Base-by-base conservation (phyloP, 2,329 filamentous ascomycete species). In the Calycina herbarum region DNA sequence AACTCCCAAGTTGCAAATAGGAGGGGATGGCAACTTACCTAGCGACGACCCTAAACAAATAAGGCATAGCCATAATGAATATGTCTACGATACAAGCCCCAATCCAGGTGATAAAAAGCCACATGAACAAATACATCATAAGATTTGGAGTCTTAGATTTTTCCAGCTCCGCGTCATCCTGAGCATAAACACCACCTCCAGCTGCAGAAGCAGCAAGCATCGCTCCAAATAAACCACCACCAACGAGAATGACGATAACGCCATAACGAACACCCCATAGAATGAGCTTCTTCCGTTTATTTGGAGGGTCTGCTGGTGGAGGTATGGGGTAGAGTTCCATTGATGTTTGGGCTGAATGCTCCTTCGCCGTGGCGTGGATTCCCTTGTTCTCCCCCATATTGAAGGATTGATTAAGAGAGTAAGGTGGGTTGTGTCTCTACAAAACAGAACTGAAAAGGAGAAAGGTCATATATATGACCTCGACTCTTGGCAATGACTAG, bases 241-340 rank as follows among this genome's bases (percentile, higher is more conserved):
- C 59, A 31, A 61, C 59, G 40, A 61, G 4, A 11, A 48, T 33
- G 24, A 61, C 42, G 20, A 24, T 51, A 42, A 51, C 13, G 7
- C 5, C 38, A 61, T 61, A 61, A 48, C 59, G 38, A 15, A 61
- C 11, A n/a, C 59, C 59, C 59, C 59, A 61, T 20, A 61, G 7
- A 6, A 61, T 29, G 20, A 61, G n/a, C 24, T 42, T 20, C 20
- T 38, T 48, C 20, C 38, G 35, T 42, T 61, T 61, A 40, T 51
- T 61, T 48, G n/a, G n/a, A 27, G 20, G 15, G n/a, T 24, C 20
- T 1, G 54, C 29, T 6, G 54, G 54, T 31, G 54, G 54, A 11
- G 35, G 35, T 38, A 38, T 38, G 35, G 35, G 35, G 7, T 38
- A 38, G 35, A 38, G 7, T 11, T 38, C 35, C 35, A 38, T 5